Evolutionary conservation across 208 protist genomes (phyloP), one percentile per base, ranked within the genome.

Genomic region (Acanthamoeba castellanii): DNA sequence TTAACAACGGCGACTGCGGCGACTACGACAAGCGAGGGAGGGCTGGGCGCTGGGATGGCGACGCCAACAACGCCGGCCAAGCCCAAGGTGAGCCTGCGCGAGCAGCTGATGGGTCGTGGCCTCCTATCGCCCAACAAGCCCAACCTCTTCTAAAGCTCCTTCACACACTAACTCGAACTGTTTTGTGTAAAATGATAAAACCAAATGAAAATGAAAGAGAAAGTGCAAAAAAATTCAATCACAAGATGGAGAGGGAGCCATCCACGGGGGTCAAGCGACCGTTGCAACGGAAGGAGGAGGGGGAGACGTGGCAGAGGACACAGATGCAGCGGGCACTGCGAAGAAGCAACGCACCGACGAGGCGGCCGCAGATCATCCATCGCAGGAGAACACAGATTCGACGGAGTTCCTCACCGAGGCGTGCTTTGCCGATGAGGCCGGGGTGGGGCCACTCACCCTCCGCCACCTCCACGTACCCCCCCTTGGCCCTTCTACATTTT

Each of bases 31-130:
- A 30, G n/a, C 25, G n/a, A 14, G 18, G 52, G 52, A 59, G 16
- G 18, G 14, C 52, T 22, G 13, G 52, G 13, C 13, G 16, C 52
- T 59, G 52, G 22, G n/a, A 3, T 16, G 25, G 0, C 74, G 42
- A 47, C 74, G 22, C 74, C 74, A 4, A 30, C 78, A 20, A 85
- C 78, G 14, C 78, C 78, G 25, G 42, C 78, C 78, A 85, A 85
- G 78, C 78, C 78, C 78, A 85, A 85, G n/a, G 78, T 85, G 25
- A 85, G 78, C n/a, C 47, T 85, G 45, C 78, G 78, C 25, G 78
- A 85, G 78, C 78, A 85, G 78, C 47, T 85, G 45, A 14, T 85
- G 78, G 78, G 78, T 37, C 47, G 37, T 16, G 78, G 78, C 45
- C 45, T 85, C 20, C 47, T 85, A 13, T 61, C 78, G 25, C 78